A percentile compares a stretch with the other conserved stretches of the same genome.
These are phyloP conservation scores for Stephania japonica DNA, from an alignment of 164 flowering plant genomes.

Conservation along the genomic window DNA sequence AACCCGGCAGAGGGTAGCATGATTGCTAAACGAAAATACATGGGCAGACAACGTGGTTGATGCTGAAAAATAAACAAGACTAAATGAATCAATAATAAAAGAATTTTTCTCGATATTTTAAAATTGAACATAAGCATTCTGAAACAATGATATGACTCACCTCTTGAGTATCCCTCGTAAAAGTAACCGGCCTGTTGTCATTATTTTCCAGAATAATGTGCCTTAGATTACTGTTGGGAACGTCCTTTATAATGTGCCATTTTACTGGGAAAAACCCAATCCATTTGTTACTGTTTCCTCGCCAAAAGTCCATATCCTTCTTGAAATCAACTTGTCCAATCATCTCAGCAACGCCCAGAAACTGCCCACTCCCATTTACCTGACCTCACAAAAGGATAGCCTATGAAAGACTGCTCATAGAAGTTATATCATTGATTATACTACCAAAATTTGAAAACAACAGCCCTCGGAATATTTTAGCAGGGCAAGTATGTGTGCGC, in stretches of 20 bases:
- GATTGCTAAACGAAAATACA: too few relatives aligned
- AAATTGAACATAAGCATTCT: not conserved
- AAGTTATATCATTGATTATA: not conserved
- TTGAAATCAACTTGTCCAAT: constrained; percentile 63
- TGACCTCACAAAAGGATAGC: constrained; percentile 18
- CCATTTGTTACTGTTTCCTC: constrained; percentile 73
- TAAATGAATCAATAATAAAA: not conserved
- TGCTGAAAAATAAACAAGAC: not conserved
- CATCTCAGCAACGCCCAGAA: constrained; percentile 87
- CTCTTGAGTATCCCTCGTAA: constrained; percentile 80
- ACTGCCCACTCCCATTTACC: constrained; percentile 85
- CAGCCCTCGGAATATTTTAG: too few relatives aligned
- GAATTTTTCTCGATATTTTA: not conserved
- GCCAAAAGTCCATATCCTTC: constrained; percentile 80
- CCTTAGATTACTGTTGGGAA: constrained; percentile 44
- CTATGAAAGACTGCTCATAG: not conserved
- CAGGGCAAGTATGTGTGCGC: too few relatives aligned
- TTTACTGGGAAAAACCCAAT: constrained; percentile 72
- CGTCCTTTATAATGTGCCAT: constrained; percentile 77
- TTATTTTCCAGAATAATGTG: constrained; percentile 70
- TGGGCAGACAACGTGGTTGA: not conserved
- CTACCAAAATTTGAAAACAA: not conserved
- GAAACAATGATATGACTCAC: constrained; percentile 23
- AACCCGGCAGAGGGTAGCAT: too few relatives aligned
- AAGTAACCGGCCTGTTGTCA: constrained; percentile 64